Percentiles rank a stretch among this genome's conserved stretches.
These are phyloP conservation scores for Phlebiopsis flavidoalba DNA, from an alignment of 768 basidiomycete species.

Conservation along the genomic window DNA sequence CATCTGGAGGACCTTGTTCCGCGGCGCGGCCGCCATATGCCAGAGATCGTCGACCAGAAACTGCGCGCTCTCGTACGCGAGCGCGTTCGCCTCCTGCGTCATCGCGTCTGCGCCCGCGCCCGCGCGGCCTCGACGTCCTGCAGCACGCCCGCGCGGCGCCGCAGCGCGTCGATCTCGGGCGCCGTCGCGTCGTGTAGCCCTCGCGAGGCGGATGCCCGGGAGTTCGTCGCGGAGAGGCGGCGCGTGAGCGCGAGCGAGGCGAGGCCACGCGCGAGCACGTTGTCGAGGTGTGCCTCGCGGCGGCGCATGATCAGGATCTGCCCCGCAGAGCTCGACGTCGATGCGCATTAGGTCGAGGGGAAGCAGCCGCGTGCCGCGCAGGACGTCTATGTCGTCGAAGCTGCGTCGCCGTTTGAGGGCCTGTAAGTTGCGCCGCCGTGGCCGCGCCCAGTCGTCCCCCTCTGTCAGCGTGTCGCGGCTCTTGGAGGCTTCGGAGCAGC, in stretches of 20 bases:
- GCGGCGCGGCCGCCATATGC: constrained; percentile 55
- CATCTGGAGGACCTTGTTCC: constrained; percentile 58
- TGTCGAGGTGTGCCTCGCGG: constrained; percentile 61
- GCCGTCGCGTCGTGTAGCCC: constrained; percentile 54
- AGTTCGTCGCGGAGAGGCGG: constrained; percentile 49
- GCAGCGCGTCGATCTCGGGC: constrained; percentile 41
- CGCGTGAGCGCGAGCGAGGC: constrained; percentile 51
- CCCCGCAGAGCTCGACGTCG: constrained; percentile 74
- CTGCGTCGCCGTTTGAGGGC: constrained; percentile 46
- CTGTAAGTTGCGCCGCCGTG: background rate
- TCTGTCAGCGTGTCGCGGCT: constrained; percentile 4
- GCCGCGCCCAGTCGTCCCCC: background rate
- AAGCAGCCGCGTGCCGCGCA: constrained; percentile 43
- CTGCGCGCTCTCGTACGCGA: constrained; percentile 69
- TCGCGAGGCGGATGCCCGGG: constrained; percentile 38
- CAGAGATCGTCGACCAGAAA: constrained; percentile 62
- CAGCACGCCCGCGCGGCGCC: constrained; percentile 40
- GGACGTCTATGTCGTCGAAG: constrained; percentile 56
- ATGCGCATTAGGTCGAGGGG: constrained; percentile 64
- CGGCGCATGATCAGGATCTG: constrained; percentile 66
- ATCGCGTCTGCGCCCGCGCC: constrained; percentile 43
- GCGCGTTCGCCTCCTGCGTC: constrained; percentile 57
- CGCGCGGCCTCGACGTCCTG: constrained; percentile 47
- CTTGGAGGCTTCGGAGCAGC: background rate
- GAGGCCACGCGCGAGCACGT: constrained; percentile 46